These are phyloP conservation scores for Xylaria sp. DNA, from an alignment of 2,329 filamentous ascomycete genomes.

Conservation along the genomic window DNA sequence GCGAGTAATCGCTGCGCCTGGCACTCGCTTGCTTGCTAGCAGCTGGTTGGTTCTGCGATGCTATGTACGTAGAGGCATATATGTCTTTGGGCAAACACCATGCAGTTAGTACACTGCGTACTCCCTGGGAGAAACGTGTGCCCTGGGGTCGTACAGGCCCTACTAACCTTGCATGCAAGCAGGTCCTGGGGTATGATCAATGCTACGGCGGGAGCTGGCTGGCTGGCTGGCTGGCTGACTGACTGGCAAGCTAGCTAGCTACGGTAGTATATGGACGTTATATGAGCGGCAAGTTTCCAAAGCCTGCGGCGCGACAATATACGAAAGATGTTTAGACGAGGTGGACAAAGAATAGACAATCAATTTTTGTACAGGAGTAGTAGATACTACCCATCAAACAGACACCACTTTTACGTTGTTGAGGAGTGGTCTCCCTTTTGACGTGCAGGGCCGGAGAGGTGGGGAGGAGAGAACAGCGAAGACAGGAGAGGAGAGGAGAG, in stretches of 20 bases:
- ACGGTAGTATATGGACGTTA: constrained; percentile 27
- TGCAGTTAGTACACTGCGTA: constrained; percentile 27
- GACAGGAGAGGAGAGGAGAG: constrained; percentile 26
- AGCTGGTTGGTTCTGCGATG: constrained; percentile 32
- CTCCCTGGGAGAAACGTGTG: constrained; percentile 30
- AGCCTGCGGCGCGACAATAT: constrained; percentile 35
- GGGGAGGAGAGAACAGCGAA: constrained; percentile 26
- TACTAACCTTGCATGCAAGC: constrained; percentile 34
- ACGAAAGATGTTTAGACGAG: constrained; percentile 28
- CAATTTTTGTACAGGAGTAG: constrained; percentile 44
- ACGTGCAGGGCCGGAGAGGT: constrained; percentile 21
- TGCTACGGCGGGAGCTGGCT: constrained; percentile 31
- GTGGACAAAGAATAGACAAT: constrained; percentile 39
- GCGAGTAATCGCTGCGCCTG: constrained; percentile 35
- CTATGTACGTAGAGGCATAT: constrained; percentile 26
- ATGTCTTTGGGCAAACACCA: constrained; percentile 34
- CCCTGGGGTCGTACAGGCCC: constrained; percentile 31
- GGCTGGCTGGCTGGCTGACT: background rate
- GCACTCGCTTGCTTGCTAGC: constrained; percentile 28
- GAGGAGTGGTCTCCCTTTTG: constrained; percentile 40
- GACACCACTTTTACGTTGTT: constrained; percentile 29
- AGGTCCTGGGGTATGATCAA: constrained; percentile 34
- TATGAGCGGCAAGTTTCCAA: constrained; percentile 22
- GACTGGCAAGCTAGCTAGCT: background rate
- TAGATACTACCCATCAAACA: constrained; percentile 35